Conservation (phyloP, 2,329 filamentous ascomycete genomes). For the Cryphonectria japonica region DNA sequence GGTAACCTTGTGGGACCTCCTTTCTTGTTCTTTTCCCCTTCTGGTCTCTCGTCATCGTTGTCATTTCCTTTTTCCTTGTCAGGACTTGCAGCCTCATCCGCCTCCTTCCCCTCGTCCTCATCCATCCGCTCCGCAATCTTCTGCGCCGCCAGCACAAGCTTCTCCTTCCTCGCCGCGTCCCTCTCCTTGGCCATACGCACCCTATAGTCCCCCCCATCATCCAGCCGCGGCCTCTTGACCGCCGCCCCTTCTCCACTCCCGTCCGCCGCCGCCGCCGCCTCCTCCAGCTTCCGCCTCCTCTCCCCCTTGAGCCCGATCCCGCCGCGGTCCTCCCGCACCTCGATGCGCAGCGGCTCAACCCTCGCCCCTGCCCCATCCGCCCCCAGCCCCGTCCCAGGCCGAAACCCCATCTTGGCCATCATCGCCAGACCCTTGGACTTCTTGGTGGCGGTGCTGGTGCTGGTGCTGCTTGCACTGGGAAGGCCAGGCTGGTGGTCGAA, state of each 20-base stretch:
- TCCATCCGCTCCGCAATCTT: constrained; percentile 80
- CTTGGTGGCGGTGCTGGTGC: constrained; percentile 33
- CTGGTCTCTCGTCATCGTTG: constrained; percentile 29
- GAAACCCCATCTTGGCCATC: constrained; percentile 97
- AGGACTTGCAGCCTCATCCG: constrained; percentile 8
- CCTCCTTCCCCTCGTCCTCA: constrained; percentile 37
- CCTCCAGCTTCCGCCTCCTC: constrained; percentile 75
- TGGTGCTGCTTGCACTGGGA: constrained; percentile 28
- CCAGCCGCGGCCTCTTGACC: constrained; percentile 62
- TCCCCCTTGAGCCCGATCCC: constrained; percentile 86
- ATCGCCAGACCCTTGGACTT: constrained; percentile 89
- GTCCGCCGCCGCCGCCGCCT: constrained; percentile 57
- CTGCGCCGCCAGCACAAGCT: constrained; percentile 76
- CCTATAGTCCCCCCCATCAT: constrained; percentile 70
- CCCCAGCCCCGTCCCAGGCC: constrained; percentile 70
- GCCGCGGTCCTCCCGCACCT: constrained; percentile 76
- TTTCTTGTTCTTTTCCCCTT: constrained; percentile 38
- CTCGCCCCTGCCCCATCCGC: constrained; percentile 33
- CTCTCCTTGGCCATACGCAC: constrained; percentile 72
- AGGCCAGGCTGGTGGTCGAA: constrained; percentile 52
- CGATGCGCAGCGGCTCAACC: constrained; percentile 75
- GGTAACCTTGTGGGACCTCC: constrained; percentile 15
- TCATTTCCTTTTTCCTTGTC: constrained; percentile 32
- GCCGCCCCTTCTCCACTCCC: constrained; percentile 42
- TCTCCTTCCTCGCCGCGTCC: constrained; percentile 70